A percentile compares a stretch with the other conserved stretches of the same genome.
phyloP scores from a whole-genome alignment of 176 grass and related monocot genomes.

The Pontederia paniculata region DNA sequence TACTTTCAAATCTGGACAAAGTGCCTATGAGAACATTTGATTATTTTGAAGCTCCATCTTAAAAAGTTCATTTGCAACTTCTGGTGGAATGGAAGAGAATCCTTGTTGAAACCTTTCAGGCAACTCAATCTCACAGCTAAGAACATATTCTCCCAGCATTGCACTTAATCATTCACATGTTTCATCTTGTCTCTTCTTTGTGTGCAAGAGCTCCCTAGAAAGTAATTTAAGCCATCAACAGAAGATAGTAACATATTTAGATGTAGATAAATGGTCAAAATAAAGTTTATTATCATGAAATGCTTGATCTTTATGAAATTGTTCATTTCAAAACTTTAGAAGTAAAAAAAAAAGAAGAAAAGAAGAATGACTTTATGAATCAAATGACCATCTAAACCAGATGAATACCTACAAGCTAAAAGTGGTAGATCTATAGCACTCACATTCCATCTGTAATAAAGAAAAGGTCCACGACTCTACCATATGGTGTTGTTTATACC shows the following conservation, averaged over 20 bases:
- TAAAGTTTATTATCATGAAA: no score
- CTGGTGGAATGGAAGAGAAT: constrained; percentile 61
- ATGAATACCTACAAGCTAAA: background rate
- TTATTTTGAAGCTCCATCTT: constrained; percentile 48
- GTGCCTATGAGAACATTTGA: constrained; percentile 30
- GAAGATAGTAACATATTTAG: background rate
- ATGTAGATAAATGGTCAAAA: no score
- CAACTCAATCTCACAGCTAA: constrained; percentile 45
- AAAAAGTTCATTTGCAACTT: constrained; percentile 50
- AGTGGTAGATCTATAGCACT: constrained; percentile 4
- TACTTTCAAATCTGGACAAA: constrained; percentile 51
- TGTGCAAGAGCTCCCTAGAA: constrained; percentile 73
- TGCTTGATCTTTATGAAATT: no score
- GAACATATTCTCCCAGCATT: constrained; percentile 37
- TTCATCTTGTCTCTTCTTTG: constrained; percentile 62
- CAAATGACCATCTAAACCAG: no score
- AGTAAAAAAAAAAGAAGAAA: no score
- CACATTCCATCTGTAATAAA: constrained; percentile 91
- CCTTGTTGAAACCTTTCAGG: constrained; percentile 80
- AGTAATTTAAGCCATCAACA: constrained; percentile 3
- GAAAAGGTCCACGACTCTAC: constrained; percentile 76
- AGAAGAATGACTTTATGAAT: no score
- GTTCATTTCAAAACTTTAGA: no score
- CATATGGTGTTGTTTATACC: constrained; percentile 79
- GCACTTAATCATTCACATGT: constrained; percentile 35